These are phyloP conservation scores for Lavandula angustifolia DNA, from an alignment of 257 asterid species.

Conservation along the genomic window DNA sequence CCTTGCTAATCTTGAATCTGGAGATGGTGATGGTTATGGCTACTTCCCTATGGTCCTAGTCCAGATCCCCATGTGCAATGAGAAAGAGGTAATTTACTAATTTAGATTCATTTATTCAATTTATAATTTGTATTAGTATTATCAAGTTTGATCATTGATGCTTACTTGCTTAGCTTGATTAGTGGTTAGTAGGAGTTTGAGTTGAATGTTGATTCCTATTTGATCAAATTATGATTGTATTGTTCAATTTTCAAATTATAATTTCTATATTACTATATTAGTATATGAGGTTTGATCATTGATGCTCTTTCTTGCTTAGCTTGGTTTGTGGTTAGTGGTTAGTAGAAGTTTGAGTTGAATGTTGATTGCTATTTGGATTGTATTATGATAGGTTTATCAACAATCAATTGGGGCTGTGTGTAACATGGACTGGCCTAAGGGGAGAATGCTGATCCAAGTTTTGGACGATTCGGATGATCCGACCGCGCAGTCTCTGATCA, in stretches of 20 bases:
- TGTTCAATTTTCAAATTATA: too few species aligned
- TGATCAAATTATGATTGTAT: slow-evolving; percentile 18
- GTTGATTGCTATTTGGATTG: slow-evolving; percentile 14
- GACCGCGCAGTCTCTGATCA: slow-evolving; percentile 56
- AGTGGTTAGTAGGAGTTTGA: background rate
- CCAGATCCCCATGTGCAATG: slow-evolving; percentile 99
- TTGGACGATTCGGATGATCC: slow-evolving; percentile 92
- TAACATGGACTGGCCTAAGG: slow-evolving; percentile 87
- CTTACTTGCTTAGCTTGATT: too few species aligned
- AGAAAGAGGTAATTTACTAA: slow-evolving; percentile 62
- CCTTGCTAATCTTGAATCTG: slow-evolving; percentile 68
- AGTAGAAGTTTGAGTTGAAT: slow-evolving; percentile 2
- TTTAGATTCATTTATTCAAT: too few species aligned
- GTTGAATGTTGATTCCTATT: slow-evolving; percentile 18
- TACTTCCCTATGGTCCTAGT: slow-evolving; percentile 94
- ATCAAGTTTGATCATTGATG: background rate
- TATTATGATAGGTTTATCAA: slow-evolving; percentile 70
- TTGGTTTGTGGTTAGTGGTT: too few species aligned
- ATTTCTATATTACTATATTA: background rate
- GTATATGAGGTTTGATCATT: background rate
- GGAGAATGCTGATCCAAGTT: slow-evolving; percentile 74
- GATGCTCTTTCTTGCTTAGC: too few species aligned
- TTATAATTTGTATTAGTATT: background rate
- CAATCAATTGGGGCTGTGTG: slow-evolving; percentile 91
- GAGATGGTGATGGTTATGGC: slow-evolving; percentile 57